A percentile compares a stretch with the other conserved stretches of the same genome.
These are phyloP conservation scores for Colletotrichum truncatum DNA, from an alignment of 2,329 filamentous ascomycete species.

Conservation along the genomic window DNA sequence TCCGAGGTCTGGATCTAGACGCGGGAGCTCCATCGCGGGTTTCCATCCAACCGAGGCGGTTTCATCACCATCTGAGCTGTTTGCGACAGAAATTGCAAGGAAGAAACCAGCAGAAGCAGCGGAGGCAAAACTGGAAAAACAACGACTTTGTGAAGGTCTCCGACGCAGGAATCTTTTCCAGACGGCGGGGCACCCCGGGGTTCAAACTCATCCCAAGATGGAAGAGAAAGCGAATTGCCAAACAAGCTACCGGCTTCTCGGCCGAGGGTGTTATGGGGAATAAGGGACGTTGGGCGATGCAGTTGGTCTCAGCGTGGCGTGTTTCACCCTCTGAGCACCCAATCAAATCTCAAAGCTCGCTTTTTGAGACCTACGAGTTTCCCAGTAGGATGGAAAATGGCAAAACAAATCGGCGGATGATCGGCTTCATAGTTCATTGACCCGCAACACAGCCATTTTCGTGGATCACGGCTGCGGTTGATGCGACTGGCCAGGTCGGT, in stretches of 20 bases:
- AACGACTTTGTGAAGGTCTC: not conserved
- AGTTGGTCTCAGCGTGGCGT: not conserved
- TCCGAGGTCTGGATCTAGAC: not conserved
- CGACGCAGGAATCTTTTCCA: not conserved
- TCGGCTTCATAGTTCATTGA: not conserved
- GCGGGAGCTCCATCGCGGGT: not conserved
- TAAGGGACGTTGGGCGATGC: not conserved
- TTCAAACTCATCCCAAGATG: not conserved
- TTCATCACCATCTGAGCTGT: not conserved
- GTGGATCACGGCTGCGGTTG: not conserved
- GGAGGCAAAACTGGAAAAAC: not conserved
- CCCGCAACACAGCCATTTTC: not conserved
- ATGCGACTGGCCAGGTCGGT: conserved; percentile 5
- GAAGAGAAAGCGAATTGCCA: conserved; percentile 7
- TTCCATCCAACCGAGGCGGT: not conserved
- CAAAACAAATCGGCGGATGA: not conserved
- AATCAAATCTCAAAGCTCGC: not conserved
- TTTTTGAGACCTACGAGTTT: not conserved
- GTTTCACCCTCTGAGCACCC: conserved; percentile 9
- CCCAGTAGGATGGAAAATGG: not conserved
- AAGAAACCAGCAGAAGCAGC: not conserved
- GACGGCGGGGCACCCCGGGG: not conserved
- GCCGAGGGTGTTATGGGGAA: not conserved
- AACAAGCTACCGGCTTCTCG: not conserved
- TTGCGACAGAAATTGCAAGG: not conserved